A percentile compares a stretch with the other conserved stretches of the same genome.
Evolutionary conservation across 257 asterid genomes (phyloP).

Genomic region (Jasminum sambac): DNA sequence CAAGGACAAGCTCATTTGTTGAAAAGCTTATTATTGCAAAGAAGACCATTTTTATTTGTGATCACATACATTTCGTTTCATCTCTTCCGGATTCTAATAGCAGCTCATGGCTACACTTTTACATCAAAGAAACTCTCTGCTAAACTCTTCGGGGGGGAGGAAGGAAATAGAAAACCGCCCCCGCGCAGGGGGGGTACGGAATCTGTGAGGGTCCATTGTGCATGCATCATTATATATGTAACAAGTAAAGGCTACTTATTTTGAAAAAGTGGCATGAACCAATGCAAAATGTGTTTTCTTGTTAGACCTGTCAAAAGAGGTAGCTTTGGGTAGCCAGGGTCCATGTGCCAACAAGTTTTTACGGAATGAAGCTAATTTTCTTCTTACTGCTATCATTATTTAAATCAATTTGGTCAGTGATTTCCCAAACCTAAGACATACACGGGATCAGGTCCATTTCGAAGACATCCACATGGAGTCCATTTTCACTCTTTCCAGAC

Average conservation of each 20-base stretch:
- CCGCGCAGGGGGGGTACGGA: too few species aligned
- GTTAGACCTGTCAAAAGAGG: not conserved
- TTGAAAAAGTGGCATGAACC: not conserved
- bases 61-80: not conserved
- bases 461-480: not conserved
- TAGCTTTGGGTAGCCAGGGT: not conserved
- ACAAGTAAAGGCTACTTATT: not conserved
- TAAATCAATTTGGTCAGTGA: not conserved
- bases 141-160: too few species aligned
- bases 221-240: not conserved
- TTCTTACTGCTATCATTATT: not conserved
- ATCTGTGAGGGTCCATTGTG: conserved; percentile 8
- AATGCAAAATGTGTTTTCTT: not conserved
- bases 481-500: not conserved
- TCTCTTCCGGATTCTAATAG: not conserved
- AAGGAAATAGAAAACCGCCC: too few species aligned
- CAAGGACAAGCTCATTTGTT: not conserved
- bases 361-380: not conserved
- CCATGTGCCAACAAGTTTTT: not conserved
- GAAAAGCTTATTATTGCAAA: not conserved
- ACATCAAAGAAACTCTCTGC: not conserved
- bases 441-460: not conserved
- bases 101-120: not conserved
- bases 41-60: too few species aligned
- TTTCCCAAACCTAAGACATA: not conserved